These are phyloP conservation scores for Bigelowiella natans DNA, from an alignment of 78 protist species.

Conservation along the genomic window DNA sequence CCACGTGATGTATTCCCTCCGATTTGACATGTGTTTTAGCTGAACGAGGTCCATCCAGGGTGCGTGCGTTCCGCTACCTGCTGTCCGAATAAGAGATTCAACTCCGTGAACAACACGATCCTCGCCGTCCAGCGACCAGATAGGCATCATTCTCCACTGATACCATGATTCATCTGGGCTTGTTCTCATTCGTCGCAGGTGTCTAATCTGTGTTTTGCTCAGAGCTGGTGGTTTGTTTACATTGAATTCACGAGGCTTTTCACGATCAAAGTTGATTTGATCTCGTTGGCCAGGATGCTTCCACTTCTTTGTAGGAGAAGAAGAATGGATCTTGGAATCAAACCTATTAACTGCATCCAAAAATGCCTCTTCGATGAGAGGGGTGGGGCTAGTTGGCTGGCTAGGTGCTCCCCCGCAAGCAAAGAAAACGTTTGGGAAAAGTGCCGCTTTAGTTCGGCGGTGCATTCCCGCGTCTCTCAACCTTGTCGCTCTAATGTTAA, in stretches of 20 bases:
- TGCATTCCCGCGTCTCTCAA: no score
- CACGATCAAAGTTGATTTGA: not conserved
- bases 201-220: not conserved
- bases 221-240: not conserved
- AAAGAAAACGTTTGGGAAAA: no score
- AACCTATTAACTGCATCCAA: no score
- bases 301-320: not conserved
- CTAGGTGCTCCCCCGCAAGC: no score
- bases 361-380: no score
- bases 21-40: not conserved
- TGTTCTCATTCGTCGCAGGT: not conserved
- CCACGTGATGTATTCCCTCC: not conserved
- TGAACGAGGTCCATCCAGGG: not conserved
- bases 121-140: not conserved
- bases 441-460: no score
- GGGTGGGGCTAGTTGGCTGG: no score
- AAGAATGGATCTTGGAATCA: no score
- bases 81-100: not conserved
- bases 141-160: not conserved
- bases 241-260: not conserved
- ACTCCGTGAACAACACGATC: not conserved
- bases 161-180: not conserved
- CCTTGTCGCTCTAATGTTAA: no score
- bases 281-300: not conserved
- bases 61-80: not conserved